These are phyloP conservation scores for Naganishia randhawae DNA, from an alignment of 768 basidiomycete genomes.

Conservation along the genomic window DNA sequence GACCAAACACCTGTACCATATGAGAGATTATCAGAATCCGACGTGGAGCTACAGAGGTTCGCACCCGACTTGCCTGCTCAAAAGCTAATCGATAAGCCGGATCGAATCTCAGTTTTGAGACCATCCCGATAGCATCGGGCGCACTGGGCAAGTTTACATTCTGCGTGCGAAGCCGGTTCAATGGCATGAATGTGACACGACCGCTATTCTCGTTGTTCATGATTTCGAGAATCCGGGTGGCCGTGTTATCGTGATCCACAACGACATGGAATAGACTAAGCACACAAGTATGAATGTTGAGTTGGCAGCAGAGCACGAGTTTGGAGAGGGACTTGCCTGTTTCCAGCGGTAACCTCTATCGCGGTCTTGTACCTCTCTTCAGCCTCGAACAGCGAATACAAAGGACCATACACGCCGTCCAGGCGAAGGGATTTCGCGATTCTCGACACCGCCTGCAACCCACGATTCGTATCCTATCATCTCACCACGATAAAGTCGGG, in stretches of 20 bases:
- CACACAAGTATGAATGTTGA: constrained; percentile 9
- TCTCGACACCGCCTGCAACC: constrained; percentile 76
- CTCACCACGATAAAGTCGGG: too few species aligned
- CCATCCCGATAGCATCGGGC: constrained; percentile 57
- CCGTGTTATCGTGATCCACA: constrained; percentile 93
- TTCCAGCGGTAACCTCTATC: constrained; percentile 90
- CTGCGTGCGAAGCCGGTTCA: constrained; percentile 86
- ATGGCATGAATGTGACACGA: constrained; percentile 95
- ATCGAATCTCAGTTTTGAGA: constrained; percentile 78
- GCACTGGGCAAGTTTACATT: constrained; percentile 58
- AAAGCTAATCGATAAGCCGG: constrained; percentile 72
- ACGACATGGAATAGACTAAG: constrained; percentile 90
- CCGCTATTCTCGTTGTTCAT: constrained; percentile 88
- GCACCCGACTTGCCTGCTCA: constrained; percentile 59
- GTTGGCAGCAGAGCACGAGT: not conserved
- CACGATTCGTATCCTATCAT: constrained; percentile 80
- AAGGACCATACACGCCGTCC: constrained; percentile 83
- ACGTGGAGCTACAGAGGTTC: not conserved
- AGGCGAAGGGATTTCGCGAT: constrained; percentile 73
- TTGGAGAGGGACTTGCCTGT: constrained; percentile 63
- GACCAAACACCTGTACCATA: constrained; percentile 69
- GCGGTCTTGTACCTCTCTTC: constrained; percentile 88
- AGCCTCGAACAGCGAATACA: constrained; percentile 90
- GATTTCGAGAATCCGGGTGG: constrained; percentile 79
- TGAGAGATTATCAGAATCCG: not conserved